Base-by-base conservation (phyloP, 2,329 filamentous ascomycete species). In the Amesomyces nigricolor region DNA sequence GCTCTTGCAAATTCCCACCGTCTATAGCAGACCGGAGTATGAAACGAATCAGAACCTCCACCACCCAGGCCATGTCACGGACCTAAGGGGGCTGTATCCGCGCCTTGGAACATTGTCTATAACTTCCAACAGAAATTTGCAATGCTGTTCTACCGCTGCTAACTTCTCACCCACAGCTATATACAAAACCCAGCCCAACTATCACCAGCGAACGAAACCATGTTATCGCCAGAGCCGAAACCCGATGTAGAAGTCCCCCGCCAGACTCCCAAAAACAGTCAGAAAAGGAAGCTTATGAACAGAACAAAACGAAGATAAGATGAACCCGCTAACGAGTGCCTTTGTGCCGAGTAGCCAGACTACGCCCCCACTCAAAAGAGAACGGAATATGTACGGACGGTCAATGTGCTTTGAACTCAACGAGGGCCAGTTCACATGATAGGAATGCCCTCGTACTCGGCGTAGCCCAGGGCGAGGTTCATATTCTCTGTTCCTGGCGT, bases 391-490 rank as follows among this genome's bases (percentile, higher is more conserved):
- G 30, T 51, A 54, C 37, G 51, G 29, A 39, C 17, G 14, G 22
- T 30, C n/a, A 11, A 14, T 29, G 14, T 13, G 32, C 32, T 35
- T 13, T 35, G 32, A 26, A 26, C 22, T 6, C 10, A 17, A 26
- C 4, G 6, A 6, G 43, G 8, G 48, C 47, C 50, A 44, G 4
- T 57, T 65, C 70, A 76, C 70, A 76, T 73, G 48, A 68, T 67
- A 16, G 89, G 89, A 62, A 95, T 95, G 40, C 90, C 90, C 68
- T 95, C 88, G 67, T 90, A 95, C 74, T 95, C 90, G 45, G 82
- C 85, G 68, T 92, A 95, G 45, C 90, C 90, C 10, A 95, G 79
- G n/a, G 89, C 87, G 56, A 95, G 77, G 72, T 95, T 95, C 89
- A 95, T 94, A 73, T 95, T 95, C 78, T 95, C 85, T 88, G 68